phyloP scores from a whole-genome alignment of 768 basidiomycete genomes.

The Rossbeevera mucosa region DNA sequence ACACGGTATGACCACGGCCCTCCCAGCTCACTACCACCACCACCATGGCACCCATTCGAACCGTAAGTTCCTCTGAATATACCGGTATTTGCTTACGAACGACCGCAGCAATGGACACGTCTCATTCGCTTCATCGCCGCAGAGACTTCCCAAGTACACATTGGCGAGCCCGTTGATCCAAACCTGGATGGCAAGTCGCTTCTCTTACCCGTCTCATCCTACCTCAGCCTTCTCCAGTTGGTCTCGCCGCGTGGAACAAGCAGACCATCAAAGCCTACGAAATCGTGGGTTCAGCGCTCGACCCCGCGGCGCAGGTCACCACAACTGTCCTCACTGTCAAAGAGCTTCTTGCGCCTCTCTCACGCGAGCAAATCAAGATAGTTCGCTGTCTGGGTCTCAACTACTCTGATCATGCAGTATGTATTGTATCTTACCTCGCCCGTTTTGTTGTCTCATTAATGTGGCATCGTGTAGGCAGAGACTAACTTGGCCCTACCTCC shows the following conservation, averaged over 20 bases:
- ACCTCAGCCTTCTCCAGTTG: slow-evolving; percentile 42
- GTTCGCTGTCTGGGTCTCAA: slow-evolving; percentile 79
- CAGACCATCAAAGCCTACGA: slow-evolving; percentile 63
- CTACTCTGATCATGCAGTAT: slow-evolving; percentile 78
- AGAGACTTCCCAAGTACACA: slow-evolving; percentile 69
- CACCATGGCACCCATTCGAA: slow-evolving; percentile 55
- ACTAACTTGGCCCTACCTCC: slow-evolving; percentile 57
- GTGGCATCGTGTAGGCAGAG: slow-evolving; percentile 47
- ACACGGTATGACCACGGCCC: not conserved
- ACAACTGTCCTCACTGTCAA: slow-evolving; percentile 63
- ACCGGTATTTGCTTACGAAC: not conserved
- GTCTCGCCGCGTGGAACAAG: slow-evolving; percentile 49
- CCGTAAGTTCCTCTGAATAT: slow-evolving; percentile 35
- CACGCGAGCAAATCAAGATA: slow-evolving; percentile 59
- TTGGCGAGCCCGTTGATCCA: slow-evolving; percentile 72
- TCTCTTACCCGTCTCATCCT: not conserved
- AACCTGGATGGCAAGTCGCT: slow-evolving; percentile 52
- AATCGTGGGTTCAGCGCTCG: slow-evolving; percentile 65
- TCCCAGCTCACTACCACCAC: slow-evolving; percentile 9
- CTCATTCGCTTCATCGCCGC: slow-evolving; percentile 77
- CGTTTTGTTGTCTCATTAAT: not conserved
- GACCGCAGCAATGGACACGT: slow-evolving; percentile 53
- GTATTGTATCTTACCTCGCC: slow-evolving; percentile 14
- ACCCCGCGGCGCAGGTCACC: slow-evolving; percentile 61
- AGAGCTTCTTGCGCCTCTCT: slow-evolving; percentile 63